A percentile compares a stretch with the other conserved stretches of the same genome.
Conservation (phyloP, 2,329 filamentous ascomycete genomes). For the Clarireedia homoeocarpa region DNA sequence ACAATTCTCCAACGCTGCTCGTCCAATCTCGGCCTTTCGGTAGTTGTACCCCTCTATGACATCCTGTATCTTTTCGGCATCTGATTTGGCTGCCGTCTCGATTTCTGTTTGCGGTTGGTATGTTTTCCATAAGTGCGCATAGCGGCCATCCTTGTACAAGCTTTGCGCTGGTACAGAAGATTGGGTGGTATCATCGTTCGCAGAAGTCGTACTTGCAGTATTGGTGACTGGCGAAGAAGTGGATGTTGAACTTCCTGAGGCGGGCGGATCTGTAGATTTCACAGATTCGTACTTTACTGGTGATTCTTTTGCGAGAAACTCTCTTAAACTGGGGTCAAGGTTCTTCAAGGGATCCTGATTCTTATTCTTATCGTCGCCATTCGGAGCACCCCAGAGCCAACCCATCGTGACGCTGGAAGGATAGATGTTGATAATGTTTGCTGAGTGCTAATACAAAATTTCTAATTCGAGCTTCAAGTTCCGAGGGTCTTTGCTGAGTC, state of each 20-base stretch:
- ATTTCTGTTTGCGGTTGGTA: slow-evolving; percentile 69
- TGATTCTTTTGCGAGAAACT: slow-evolving; percentile 59
- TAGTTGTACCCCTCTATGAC: slow-evolving; percentile 81
- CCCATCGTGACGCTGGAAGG: slow-evolving; percentile 21
- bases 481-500: background rate
- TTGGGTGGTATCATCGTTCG: slow-evolving; percentile 8
- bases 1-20: slow-evolving; percentile 88
- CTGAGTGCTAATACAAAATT: background rate
- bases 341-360: slow-evolving; percentile 47
- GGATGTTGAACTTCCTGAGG: slow-evolving; percentile 6
- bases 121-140: slow-evolving; percentile 86
- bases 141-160: slow-evolving; percentile 61
- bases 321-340: slow-evolving; percentile 55
- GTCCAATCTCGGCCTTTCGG: slow-evolving; percentile 67
- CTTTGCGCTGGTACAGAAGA: slow-evolving; percentile 35
- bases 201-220: slow-evolving; percentile 7
- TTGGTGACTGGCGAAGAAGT: slow-evolving; percentile 5
- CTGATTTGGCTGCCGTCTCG: slow-evolving; percentile 60
- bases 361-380: slow-evolving; percentile 18
- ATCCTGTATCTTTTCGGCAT: slow-evolving; percentile 72
- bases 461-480: background rate
- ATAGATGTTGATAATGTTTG: background rate
- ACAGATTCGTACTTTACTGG: slow-evolving; percentile 39
- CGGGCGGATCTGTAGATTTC: slow-evolving; percentile 13
- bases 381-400: slow-evolving; percentile 29